phyloP scores from a whole-genome alignment of 495 filamentous ascomycete species.

The Trichoderma virens region DNA sequence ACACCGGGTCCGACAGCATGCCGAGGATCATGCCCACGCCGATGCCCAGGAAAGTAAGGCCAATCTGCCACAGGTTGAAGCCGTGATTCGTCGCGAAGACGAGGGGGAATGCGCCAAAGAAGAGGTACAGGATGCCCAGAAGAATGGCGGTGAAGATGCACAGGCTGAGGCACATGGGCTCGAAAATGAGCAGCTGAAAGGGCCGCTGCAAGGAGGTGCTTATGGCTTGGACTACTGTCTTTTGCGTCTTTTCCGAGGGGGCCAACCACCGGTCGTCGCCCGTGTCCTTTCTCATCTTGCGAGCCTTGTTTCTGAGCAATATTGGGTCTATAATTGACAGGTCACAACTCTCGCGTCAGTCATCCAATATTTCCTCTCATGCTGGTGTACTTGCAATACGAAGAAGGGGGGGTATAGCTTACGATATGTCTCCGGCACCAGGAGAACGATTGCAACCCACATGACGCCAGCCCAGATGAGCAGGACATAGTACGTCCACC shows the following conservation, averaged over 20 bases:
- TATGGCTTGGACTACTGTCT: slow-evolving; percentile 65
- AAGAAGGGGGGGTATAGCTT: slow-evolving; percentile 14
- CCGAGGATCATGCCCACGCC: slow-evolving; percentile 71
- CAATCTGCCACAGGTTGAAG: slow-evolving; percentile 73
- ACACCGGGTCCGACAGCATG: slow-evolving; percentile 64
- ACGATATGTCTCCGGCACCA: slow-evolving; percentile 92
- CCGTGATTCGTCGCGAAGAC: slow-evolving; percentile 73
- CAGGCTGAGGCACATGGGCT: slow-evolving; percentile 81
- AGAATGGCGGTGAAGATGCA: slow-evolving; percentile 81
- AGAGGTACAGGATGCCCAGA: slow-evolving; percentile 84
- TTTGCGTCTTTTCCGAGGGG: slow-evolving; percentile 69
- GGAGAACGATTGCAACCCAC: slow-evolving; percentile 53
- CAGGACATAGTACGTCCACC: slow-evolving; percentile 84
- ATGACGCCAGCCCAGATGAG: slow-evolving; percentile 69
- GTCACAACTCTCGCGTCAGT: neutral
- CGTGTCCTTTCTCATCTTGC: slow-evolving; percentile 61
- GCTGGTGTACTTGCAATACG: neutral
- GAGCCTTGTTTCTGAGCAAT: slow-evolving; percentile 68
- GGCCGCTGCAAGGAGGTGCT: slow-evolving; percentile 66
- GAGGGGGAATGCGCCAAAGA: slow-evolving; percentile 87
- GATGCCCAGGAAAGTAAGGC: slow-evolving; percentile 74
- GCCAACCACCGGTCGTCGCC: slow-evolving; percentile 70
- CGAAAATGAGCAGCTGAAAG: slow-evolving; percentile 71
- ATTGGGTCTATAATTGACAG: slow-evolving; percentile 37
- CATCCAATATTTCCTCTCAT: neutral